Conservation (phyloP, 306 rosid species). For the Cicer bijugum region DNA sequence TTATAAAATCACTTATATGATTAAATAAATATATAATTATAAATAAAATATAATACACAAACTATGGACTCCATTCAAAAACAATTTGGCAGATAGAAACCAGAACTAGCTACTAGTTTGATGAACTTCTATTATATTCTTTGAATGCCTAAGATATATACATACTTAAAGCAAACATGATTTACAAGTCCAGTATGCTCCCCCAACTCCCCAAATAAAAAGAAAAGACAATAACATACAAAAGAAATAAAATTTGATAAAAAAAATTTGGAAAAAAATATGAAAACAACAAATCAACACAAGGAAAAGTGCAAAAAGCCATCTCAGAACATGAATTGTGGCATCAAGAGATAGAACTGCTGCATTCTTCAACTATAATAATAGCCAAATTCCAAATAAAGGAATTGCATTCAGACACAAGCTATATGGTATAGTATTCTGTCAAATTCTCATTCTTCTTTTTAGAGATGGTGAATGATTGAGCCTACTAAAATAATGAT, state of each 20-base stretch:
- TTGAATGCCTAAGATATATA: conserved; percentile 32
- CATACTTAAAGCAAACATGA: conserved; percentile 24
- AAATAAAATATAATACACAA: neutral
- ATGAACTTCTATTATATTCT: neutral
- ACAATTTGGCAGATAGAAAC: neutral
- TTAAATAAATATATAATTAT: neutral
- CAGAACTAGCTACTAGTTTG: conserved; percentile 3
- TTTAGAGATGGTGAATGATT: neutral
- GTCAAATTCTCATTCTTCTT: conserved; percentile 28
- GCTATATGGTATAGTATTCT: conserved; percentile 28
- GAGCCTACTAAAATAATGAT: conserved; percentile 14
- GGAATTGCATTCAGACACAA: conserved; percentile 28
- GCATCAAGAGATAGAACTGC: conserved; percentile 25
- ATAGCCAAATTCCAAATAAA: conserved; percentile 38
- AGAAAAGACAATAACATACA: conserved; percentile 26
- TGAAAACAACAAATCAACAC: conserved; percentile 21
- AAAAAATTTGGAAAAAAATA: conserved; percentile 35
- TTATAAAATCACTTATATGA: too few relatives aligned
- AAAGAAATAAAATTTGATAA: conserved; percentile 24
- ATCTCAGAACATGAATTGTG: conserved; percentile 27
- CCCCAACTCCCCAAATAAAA: neutral
- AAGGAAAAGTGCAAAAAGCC: neutral
- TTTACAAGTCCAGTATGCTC: neutral
- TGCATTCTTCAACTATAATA: conserved; percentile 12
- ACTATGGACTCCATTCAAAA: neutral